Evolutionary conservation across 352 stramenopile genomes (phyloP), one percentile per base, ranked within the genome.

Genomic region (Phytophthora kernoviae): DNA sequence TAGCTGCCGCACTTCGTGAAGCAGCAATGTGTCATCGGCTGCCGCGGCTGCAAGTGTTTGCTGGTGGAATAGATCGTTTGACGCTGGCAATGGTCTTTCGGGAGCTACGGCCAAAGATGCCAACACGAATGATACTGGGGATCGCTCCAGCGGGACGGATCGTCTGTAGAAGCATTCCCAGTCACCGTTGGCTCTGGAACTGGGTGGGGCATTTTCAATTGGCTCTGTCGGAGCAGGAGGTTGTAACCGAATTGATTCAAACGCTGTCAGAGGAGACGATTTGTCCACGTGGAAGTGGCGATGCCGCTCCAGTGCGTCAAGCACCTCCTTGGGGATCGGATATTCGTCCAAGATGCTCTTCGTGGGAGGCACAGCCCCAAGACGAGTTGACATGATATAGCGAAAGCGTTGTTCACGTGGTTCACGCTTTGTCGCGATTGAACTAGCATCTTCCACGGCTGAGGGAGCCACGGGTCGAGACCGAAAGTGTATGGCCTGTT

Each of bases 331-430:
- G 2, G 81, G 81, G 41, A 90, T 87, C 17, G 77, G 76, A 51
- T 90, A 88, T 49, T 90, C 78, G 18, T 88, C 79, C n/a, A 90
- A 51, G 33, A 88, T 90, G 34, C 72, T 70, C 56, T 85, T 86
- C 0, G 75, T 88, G 14, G 81, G 81, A 3, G 78, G 78, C 10
- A 87, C 26, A 3, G 66, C 74, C 2, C 77, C 77, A 2, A 88
- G 57, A 1, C 75, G 69, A 47, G 74, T 84, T 10, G 78, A 87
- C 75, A 84, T 87, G 60, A 93, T 88, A 68, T 93, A 91, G 1
- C 84, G 77, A 9, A 90, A 75, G 0, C 81, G 74, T 20, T 78
- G 68, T 0, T 72, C 65, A 12, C 68, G 56, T 3, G 54, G 40
- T 1, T 83, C 67, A 0, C 83, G 76, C 1, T 79, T 73, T 5